Evolutionary conservation across 345 rosid species (phyloP), one percentile per base, ranked within the genome.

Genomic region (Populus simonii): DNA sequence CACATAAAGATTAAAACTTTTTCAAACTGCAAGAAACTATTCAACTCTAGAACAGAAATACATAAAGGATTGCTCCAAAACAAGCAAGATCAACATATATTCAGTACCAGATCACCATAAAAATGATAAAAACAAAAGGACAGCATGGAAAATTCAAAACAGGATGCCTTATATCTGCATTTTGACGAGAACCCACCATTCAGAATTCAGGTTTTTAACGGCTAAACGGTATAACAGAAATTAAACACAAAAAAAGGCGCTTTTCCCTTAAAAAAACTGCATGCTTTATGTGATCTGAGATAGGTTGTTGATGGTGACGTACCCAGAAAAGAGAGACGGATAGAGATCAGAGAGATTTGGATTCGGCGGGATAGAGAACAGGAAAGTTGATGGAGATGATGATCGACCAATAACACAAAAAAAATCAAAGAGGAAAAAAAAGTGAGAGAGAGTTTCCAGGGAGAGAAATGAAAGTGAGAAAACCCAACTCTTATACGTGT

Each of bases 351-450:
- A 69, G 68, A 74, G 73, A 73, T 74, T 70, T 27, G 59, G 65
- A 70, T 74, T 66, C 51, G 51, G 35, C 55, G 76, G 65, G 68
- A 57, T 18, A 75, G 6, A 55, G 71, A 25, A 73, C 63, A 80
- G 88, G 83, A 87, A 84, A 83, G 83, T 38, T 68, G 78, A 59
- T 41, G 82, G 84, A 83, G 83, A 85, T 84, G 85, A 17, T 86
- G 87, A 84, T 88, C 86, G 80, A 87, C 84, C 84, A 75, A 72
- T 67, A 66, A 75, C 53, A 72, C 16, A 31, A 70, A 33, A 23
- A 23, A 53, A 55, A 17, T 2, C 20, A 39, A 62, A 41, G 57
- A 45, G 36, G 7, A 36, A 45, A 20, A 23, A 20, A 75, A 29
- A 49, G 20, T 36, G 43, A 45, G 17, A 70, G 72, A 73, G 81